phyloP scores from a whole-genome alignment of 2,329 filamentous ascomycete genomes.

The Lecanicillium sp. region DNA sequence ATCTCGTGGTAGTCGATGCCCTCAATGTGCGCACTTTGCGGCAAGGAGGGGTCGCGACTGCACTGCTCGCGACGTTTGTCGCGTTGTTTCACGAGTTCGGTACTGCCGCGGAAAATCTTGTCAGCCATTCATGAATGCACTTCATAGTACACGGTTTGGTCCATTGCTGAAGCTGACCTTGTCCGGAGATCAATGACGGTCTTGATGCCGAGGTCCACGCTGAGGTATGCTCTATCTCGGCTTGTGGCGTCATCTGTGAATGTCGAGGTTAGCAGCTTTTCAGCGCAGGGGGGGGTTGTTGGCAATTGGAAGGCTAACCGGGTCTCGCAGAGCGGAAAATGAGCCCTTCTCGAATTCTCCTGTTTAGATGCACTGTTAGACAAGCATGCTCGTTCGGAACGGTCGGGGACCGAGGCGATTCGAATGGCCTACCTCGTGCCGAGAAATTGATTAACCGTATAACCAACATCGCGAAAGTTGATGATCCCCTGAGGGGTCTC shows the following conservation, averaged over 20 bases:
- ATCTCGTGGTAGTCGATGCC: constrained; percentile 58
- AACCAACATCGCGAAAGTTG: constrained; percentile 73
- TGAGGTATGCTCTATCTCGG: constrained; percentile 53
- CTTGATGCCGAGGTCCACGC: constrained; percentile 53
- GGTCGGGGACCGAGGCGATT: neutral
- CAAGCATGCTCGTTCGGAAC: no score
- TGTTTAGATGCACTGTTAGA: no score
- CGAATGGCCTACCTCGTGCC: constrained; percentile 41
- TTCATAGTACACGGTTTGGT: neutral
- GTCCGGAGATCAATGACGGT: constrained; percentile 76
- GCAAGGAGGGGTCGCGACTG: constrained; percentile 34
- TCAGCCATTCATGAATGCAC: no score
- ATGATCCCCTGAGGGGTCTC: constrained; percentile 34
- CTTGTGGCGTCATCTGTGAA: constrained; percentile 59
- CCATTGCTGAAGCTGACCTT: constrained; percentile 39
- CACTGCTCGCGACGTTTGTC: constrained; percentile 47
- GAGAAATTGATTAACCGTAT: constrained; percentile 54
- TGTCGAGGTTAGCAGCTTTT: neutral
- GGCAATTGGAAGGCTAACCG: constrained; percentile 26
- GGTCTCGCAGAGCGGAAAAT: constrained; percentile 62
- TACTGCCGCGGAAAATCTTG: constrained; percentile 36
- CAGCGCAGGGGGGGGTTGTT: neutral
- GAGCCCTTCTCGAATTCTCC: constrained; percentile 51
- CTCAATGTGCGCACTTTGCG: constrained; percentile 53
- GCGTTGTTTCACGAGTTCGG: constrained; percentile 63